Evolutionary conservation across 2,329 filamentous ascomycete genomes (phyloP).

Genomic region (Plectosphaerella cucumerina): DNA sequence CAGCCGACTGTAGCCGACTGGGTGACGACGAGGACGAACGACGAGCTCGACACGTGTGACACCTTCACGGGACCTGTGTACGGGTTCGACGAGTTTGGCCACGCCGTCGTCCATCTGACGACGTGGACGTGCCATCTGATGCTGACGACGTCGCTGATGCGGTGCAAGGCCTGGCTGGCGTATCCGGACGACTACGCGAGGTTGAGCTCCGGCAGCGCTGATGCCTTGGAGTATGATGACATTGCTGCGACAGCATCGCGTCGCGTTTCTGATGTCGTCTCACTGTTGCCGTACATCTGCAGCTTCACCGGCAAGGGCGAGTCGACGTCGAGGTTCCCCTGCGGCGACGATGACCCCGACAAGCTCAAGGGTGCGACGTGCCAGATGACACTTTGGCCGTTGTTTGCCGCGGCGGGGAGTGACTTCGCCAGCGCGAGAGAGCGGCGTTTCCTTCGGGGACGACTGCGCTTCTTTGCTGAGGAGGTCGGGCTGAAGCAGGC

Average conservation of each 20-base stretch:
- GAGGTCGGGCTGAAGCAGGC: conserved; percentile 15
- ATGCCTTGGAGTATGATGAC: conserved; percentile 13
- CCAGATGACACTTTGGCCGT: conserved; percentile 13
- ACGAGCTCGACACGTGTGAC: conserved; percentile 6
- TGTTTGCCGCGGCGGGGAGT: conserved; percentile 13
- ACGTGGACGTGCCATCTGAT: conserved; percentile 16
- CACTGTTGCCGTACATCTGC: conserved; percentile 13
- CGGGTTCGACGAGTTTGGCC: conserved; percentile 14
- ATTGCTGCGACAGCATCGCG: conserved; percentile 10
- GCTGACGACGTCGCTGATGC: conserved; percentile 16
- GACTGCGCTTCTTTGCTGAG: conserved; percentile 14
- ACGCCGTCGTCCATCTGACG: conserved; percentile 14
- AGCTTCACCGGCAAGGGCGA: conserved; percentile 13
- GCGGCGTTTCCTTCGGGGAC: conserved; percentile 12
- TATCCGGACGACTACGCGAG: conserved; percentile 11
- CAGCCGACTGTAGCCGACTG: conserved; percentile 9
- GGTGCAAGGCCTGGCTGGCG: conserved; percentile 16
- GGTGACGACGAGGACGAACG: conserved; percentile 8
- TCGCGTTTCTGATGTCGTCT: conserved; percentile 14
- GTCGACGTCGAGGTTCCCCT: conserved; percentile 11
- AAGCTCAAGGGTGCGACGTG: conserved; percentile 15
- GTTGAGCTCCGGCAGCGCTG: background rate
- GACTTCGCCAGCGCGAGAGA: conserved; percentile 15
- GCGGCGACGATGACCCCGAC: conserved; percentile 8
- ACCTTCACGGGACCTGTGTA: conserved; percentile 12